Evolutionary conservation across 192 early-diverging fungal genomes (phyloP), one percentile per base, ranked within the genome.

Genomic region (Bifiguratus adelaidae): DNA sequence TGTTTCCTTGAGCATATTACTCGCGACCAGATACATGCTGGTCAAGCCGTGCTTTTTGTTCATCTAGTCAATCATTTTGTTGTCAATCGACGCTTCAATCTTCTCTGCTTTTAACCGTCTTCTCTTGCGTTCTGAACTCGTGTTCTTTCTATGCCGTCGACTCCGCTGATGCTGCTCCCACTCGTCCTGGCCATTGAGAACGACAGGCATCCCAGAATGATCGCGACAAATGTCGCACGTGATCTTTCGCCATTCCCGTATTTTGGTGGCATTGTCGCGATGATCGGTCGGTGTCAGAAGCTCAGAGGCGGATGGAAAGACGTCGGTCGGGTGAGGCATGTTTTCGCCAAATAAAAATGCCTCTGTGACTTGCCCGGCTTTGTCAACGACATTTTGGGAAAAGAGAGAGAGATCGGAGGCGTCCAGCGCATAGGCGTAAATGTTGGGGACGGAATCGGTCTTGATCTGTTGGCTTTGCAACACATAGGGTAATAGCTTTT

Each of bases 101-200:
- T n/a, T n/a, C n/a, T n/a, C n/a, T n/a, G n/a, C n/a, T n/a, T n/a
- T n/a, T n/a, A n/a, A n/a, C n/a, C n/a, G n/a, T n/a, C n/a, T n/a
- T n/a, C n/a, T n/a, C n/a, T n/a, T n/a, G n/a, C n/a, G n/a, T n/a
- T n/a, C n/a, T n/a, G n/a, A n/a, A n/a, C n/a, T n/a, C 19, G 46
- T 62, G 18, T 66, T 70, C 33, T 68, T 72, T 47, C 66, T 63
- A 58, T 94, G 91, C 30, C 67, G 66, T 12, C 74, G 73, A 34
- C 80, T 83, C 15, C 53, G 58, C 7, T 83, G 36, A 45, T 94
- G 91, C 44, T 86, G 80, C 30, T 78, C 64, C 76, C 82, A 88
- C 45, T 87, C 83, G 11, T 60, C 61, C 20, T 72, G 61, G n/a
- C 91, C 91, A 48, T 89, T 81, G 18, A 92, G 70, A 44, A 59